These are phyloP conservation scores for Ophidiomyces ophidiicola DNA, from an alignment of 2,329 filamentous ascomycete genomes.

Conservation along the genomic window DNA sequence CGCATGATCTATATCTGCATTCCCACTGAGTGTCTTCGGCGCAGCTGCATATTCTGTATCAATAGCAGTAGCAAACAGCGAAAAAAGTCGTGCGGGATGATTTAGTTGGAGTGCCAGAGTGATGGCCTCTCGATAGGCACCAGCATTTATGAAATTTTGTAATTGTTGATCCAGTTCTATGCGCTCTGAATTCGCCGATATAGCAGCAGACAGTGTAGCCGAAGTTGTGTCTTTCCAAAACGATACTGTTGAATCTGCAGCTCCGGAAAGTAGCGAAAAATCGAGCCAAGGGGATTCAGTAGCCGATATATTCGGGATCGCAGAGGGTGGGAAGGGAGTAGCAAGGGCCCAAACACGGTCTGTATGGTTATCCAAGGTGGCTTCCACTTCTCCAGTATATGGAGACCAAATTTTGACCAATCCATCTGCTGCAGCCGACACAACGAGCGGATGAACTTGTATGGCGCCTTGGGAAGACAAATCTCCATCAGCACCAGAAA, in stretches of 20 bases:
- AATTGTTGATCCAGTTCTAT: conserved; percentile 92
- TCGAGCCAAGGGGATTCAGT: conserved; percentile 20
- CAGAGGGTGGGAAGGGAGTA: conserved; percentile 42
- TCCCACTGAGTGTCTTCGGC: conserved; percentile 31
- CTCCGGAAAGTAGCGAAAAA: conserved; percentile 73
- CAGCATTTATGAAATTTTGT: conserved; percentile 78
- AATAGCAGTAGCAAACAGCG: conserved; percentile 70
- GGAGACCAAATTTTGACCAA: conserved; percentile 95
- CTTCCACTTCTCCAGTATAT: conserved; percentile 68
- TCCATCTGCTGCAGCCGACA: conserved; percentile 83
- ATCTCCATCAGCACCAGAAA: conserved; percentile 25
- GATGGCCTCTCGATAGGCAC: conserved; percentile 86
- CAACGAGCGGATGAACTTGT: conserved; percentile 40
- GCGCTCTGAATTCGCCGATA: conserved; percentile 60
- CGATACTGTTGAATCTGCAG: conserved; percentile 81
- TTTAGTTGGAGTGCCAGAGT: conserved; percentile 85
- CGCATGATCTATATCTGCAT: conserved; percentile 62
- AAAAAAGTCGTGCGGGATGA: conserved; percentile 76
- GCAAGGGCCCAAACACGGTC: conserved; percentile 89
- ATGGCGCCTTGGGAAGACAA: conserved; percentile 21
- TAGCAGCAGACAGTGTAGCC: conserved; percentile 61
- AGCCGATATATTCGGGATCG: conserved; percentile 14
- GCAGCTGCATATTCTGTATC: conserved; percentile 26
- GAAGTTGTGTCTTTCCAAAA: conserved; percentile 92
- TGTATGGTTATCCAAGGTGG: conserved; percentile 91